A percentile compares a stretch with the other conserved stretches of the same genome.
Conservation (phyloP, 148 eudicot genomes). For the Rhododendron griersonianum region DNA sequence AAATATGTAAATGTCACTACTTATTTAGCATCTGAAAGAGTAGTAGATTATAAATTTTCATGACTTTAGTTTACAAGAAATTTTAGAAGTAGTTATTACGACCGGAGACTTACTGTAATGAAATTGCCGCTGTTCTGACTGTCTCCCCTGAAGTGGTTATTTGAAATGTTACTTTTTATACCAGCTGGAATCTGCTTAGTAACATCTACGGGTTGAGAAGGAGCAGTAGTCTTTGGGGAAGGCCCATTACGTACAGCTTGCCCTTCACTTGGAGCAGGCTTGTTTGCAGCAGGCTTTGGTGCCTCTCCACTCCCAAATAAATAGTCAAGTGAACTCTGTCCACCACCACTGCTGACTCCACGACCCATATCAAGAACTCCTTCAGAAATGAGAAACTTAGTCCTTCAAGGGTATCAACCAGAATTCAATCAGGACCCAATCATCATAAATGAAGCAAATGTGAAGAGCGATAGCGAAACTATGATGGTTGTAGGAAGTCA, state of each 20-base stretch:
- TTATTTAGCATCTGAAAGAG: neutral
- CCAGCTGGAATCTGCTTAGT: constrained; percentile 71
- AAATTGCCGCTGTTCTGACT: constrained; percentile 85
- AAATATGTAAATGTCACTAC: neutral
- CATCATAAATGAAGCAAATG: neutral
- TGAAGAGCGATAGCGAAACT: neutral
- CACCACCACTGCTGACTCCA: constrained; percentile 91
- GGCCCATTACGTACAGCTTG: constrained; percentile 28
- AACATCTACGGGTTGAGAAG: constrained; percentile 35
- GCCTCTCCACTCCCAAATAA: constrained; percentile 72
- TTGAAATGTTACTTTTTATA: constrained; percentile 41
- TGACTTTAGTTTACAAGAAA: too few species aligned
- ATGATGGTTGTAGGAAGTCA: neutral
- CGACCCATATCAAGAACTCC: constrained; percentile 50
- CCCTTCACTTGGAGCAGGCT: constrained; percentile 23
- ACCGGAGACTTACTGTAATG: constrained; percentile 54
- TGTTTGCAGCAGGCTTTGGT: constrained; percentile 44
- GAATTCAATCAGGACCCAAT: neutral
- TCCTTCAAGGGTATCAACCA: neutral
- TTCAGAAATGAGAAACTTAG: neutral
- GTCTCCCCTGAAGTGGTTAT: constrained; percentile 74
- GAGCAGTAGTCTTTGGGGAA: constrained; percentile 29
- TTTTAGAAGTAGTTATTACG: neutral
- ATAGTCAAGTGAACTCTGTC: constrained; percentile 78
- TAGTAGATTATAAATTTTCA: neutral